Evolutionary conservation across 495 filamentous ascomycete species (phyloP).

Genomic region (Podospora tetraspora): DNA sequence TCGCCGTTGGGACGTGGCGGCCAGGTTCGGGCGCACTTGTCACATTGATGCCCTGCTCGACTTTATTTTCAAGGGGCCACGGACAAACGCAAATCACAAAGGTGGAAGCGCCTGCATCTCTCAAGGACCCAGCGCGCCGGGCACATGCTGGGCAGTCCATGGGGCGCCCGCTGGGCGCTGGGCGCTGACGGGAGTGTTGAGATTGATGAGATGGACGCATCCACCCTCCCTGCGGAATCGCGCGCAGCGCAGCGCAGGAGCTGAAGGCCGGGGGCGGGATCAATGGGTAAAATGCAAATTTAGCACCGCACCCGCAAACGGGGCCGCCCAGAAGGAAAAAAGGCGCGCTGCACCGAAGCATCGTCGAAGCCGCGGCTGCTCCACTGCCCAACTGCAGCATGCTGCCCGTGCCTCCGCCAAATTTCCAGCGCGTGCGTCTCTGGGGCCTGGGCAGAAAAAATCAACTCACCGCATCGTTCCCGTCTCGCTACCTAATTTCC

Average conservation of each 20-base stretch:
- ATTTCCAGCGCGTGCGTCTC: neutral
- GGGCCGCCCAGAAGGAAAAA: conserved; percentile 4
- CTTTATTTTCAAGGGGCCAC: neutral
- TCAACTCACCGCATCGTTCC: conserved; percentile 6
- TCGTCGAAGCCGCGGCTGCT: conserved; percentile 23
- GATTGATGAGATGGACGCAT: neutral
- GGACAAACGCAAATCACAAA: conserved; percentile 3
- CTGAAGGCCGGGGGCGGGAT: conserved; percentile 22
- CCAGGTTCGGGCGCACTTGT: conserved; percentile 8
- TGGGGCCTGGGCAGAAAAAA: neutral
- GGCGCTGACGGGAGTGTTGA: conserved; percentile 4
- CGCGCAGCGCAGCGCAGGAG: conserved; percentile 24
- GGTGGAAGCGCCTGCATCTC: conserved; percentile 20
- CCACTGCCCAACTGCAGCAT: conserved; percentile 26
- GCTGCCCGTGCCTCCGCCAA: conserved; percentile 11
- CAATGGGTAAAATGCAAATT: conserved; percentile 24
- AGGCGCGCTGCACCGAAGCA: conserved; percentile 22
- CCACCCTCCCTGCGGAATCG: conserved; percentile 4
- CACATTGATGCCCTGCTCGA: neutral
- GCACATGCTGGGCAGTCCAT: neutral
- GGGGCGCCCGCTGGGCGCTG: neutral
- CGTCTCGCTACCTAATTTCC: conserved; percentile 7
- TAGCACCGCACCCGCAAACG: conserved; percentile 11
- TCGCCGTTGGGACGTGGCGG: conserved; percentile 14
- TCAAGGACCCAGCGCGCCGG: conserved; percentile 1